Evolutionary conservation across 73 alveolate species (phyloP), one percentile per base, ranked within the genome.

Genomic region (Symbiodinium natans): DNA sequence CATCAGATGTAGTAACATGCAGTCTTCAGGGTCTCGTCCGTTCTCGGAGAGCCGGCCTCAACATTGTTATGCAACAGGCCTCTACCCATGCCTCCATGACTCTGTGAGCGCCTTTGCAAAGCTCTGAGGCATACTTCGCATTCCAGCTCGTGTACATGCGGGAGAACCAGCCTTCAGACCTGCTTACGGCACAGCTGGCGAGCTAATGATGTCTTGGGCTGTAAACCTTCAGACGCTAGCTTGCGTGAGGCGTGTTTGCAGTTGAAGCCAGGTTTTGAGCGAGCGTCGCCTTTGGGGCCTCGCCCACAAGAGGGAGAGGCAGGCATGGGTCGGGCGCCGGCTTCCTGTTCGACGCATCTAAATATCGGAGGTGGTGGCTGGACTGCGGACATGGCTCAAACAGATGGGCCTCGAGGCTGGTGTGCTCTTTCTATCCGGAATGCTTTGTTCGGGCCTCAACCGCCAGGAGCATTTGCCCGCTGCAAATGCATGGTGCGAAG

Each of bases 111-210:
- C n/a, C n/a, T n/a, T n/a, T n/a, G n/a, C n/a, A n/a, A n/a, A n/a
- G n/a, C n/a, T n/a, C n/a, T n/a, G n/a, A n/a, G 80, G 80, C 80
- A 29, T 29, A 27, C 38, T 19, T 31, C 80, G 13, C 80, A 63
- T 36, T 31, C 80, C 19, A 68, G 83, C 83, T 40, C 77, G 56
- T 15, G 97, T 73, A 38, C 97, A 90, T 6, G 97, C 41, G 21
- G 97, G 97, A 19, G 97, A 90, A 48, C 97, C 97, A 42, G 89
- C 97, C 80, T 90, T 90, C 52, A 90, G 97, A 90, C 97, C 97
- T 31, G 97, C 97, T 25, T 90, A 90, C 25, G 97, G 97, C 27
- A 19, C 39, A 71, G 80, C 97, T 73, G 97, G 88, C 97, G 34
- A 27, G 95, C 38, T 33, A 27, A 74, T n/a, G 31, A 23, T 15